These are phyloP conservation scores for Mycena venus DNA, from an alignment of 768 basidiomycete species.

Conservation along the genomic window DNA sequence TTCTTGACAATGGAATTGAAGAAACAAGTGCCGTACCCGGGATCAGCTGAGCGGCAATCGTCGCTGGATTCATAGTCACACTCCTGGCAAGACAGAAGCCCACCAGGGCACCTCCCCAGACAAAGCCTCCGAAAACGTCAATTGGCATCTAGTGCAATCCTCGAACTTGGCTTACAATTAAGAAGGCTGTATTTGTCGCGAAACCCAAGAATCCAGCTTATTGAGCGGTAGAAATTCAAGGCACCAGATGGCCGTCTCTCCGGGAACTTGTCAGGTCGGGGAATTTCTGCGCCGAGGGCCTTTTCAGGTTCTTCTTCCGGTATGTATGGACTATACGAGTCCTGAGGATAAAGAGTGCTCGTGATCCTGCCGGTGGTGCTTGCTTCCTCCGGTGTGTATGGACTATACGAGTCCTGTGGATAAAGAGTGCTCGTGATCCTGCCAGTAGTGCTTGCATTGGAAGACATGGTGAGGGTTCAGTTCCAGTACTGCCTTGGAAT, in stretches of 20 bases:
- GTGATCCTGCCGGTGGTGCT: no score
- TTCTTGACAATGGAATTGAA: background rate
- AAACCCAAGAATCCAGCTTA: conserved; percentile 44
- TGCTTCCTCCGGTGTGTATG: background rate
- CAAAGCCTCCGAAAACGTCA: conserved; percentile 31
- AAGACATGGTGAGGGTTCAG: conserved; percentile 15
- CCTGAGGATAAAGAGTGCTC: conserved; percentile 3
- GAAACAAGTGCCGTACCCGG: conserved; percentile 4
- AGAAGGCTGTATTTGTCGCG: conserved; percentile 38
- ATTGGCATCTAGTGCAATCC: background rate
- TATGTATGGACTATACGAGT: conserved; percentile 1
- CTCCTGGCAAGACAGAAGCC: conserved; percentile 41
- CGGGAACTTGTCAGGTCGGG: background rate
- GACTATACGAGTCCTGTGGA: conserved; percentile 1
- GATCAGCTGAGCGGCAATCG: background rate
- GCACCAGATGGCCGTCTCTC: background rate
- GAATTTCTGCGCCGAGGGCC: background rate
- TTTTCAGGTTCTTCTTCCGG: conserved; percentile 9
- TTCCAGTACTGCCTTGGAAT: background rate
- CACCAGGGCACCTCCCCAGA: conserved; percentile 43
- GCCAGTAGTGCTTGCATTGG: background rate
- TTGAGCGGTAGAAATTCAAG: conserved; percentile 34
- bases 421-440: background rate
- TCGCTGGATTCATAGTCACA: conserved; percentile 32
- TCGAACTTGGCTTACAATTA: conserved; percentile 27